Conservation (phyloP, 1,284 basidiomycete species). For the Pascua sp. region DNA sequence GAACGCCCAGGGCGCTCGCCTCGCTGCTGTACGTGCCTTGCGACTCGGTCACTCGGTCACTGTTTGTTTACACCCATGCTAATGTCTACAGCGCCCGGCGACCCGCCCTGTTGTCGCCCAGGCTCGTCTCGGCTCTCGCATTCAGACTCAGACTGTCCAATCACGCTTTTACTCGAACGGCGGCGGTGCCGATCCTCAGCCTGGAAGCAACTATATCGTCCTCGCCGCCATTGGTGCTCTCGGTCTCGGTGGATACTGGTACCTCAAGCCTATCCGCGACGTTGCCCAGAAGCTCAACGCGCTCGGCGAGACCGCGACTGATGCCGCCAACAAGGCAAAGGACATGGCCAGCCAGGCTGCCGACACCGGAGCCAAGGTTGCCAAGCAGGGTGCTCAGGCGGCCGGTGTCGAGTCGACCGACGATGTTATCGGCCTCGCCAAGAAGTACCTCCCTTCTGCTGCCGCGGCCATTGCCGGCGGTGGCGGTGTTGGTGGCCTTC, state of each 20-base stretch:
- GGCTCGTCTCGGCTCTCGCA: neutral
- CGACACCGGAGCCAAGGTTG: neutral
- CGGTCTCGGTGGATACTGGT: constrained; percentile 35
- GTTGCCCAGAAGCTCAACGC: constrained; percentile 26
- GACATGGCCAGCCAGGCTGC: constrained; percentile 2
- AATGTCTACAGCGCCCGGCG: constrained; percentile 7
- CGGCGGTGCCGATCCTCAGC: constrained; percentile 4
- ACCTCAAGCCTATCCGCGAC: constrained; percentile 46
- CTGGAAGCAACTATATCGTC: constrained; percentile 25
- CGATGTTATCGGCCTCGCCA: constrained; percentile 20
- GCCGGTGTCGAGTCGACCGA: neutral
- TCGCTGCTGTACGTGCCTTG: constrained; percentile 1
- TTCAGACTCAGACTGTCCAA: constrained; percentile 1
- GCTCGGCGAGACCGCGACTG: constrained; percentile 1
- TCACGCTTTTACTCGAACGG: neutral
- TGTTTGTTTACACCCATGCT: no score
- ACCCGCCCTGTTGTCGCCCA: constrained; percentile 1
- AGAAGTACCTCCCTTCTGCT: constrained; percentile 33
- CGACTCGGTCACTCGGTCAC: no score
- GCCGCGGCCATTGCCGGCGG: constrained; percentile 18
- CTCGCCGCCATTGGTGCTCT: constrained; percentile 37
- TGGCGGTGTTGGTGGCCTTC: constrained; percentile 31
- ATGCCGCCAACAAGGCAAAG: constrained; percentile 3
- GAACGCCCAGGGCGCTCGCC: constrained; percentile 4
- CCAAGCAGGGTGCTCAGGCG: constrained; percentile 5